Evolutionary conservation across 805 yeast genomes (phyloP).

Genomic region (Nakazawaea populi): DNA sequence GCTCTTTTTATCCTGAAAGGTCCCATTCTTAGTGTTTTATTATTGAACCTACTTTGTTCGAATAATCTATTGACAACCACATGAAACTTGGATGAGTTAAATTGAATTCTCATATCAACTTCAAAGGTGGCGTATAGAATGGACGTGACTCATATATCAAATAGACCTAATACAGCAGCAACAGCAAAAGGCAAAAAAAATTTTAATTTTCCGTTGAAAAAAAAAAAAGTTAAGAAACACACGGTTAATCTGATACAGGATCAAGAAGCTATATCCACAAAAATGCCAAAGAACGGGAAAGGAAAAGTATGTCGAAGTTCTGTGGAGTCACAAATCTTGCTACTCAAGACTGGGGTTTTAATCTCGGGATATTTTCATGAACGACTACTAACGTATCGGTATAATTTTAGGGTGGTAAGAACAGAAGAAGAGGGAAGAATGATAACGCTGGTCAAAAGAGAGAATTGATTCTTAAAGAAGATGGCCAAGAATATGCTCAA

Average conservation of each 20-base stretch:
- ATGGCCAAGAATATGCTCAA: conserved; percentile 98
- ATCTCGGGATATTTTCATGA: background rate
- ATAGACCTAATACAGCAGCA: background rate
- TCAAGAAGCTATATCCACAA: background rate
- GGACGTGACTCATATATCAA: background rate
- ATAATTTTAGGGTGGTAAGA: conserved; percentile 62
- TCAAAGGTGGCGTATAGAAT: too few species aligned
- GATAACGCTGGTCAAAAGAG: conserved; percentile 88
- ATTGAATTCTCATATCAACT: too few species aligned
- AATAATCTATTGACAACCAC: too few species aligned
- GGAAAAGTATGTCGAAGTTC: conserved; percentile 9
- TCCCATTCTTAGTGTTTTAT: too few species aligned
- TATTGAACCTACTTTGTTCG: too few species aligned
- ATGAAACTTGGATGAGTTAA: too few species aligned
- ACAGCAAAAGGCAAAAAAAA: background rate
- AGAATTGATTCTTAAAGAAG: conserved; percentile 87
- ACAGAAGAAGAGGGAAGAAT: conserved; percentile 98
- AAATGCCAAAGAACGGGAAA: conserved; percentile 13
- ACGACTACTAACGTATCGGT: too few species aligned
- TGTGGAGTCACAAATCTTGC: background rate
- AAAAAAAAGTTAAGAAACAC: background rate
- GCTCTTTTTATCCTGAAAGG: too few species aligned
- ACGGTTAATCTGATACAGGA: too few species aligned
- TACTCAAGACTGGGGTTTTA: too few species aligned
- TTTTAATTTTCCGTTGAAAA: background rate